These are phyloP conservation scores for Francoa sonchifolia DNA, from an alignment of 441 rosid genomes.

Conservation along the genomic window DNA sequence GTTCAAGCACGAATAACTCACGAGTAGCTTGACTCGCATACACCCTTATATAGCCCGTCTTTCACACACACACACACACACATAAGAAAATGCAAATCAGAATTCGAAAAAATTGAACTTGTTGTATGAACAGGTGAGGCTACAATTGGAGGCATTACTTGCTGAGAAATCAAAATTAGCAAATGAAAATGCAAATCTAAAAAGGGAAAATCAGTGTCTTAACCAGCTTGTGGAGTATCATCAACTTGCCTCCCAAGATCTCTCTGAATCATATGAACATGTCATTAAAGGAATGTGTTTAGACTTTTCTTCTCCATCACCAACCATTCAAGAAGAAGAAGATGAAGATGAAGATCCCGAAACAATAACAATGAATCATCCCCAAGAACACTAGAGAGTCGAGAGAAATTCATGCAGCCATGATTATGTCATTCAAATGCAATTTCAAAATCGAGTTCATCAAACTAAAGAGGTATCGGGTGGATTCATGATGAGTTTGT, in stretches of 20 bases:
- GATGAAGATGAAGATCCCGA: constrained; percentile 11
- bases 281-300: constrained; percentile 48
- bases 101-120: no score
- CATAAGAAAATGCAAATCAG: no score
- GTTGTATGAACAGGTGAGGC: constrained; percentile 49
- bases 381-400: not conserved
- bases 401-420: not conserved
- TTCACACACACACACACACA: no score
- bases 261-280: constrained; percentile 66
- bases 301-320: constrained; percentile 66
- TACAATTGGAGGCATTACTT: constrained; percentile 77
- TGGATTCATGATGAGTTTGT: no score
- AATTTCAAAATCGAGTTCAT: no score
- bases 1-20: no score
- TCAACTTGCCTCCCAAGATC: constrained; percentile 61
- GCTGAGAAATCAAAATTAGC: constrained; percentile 83
- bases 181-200: constrained; percentile 62
- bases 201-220: constrained; percentile 81
- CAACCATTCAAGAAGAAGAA: constrained; percentile 13
- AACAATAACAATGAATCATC: constrained; percentile 14
- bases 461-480: no score
- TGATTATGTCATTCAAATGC: no score
- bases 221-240: constrained; percentile 76
- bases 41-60: no score
- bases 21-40: no score